Evolutionary conservation across 768 basidiomycete species (phyloP).

Genomic region (Tubosaeta brunneosetosa): DNA sequence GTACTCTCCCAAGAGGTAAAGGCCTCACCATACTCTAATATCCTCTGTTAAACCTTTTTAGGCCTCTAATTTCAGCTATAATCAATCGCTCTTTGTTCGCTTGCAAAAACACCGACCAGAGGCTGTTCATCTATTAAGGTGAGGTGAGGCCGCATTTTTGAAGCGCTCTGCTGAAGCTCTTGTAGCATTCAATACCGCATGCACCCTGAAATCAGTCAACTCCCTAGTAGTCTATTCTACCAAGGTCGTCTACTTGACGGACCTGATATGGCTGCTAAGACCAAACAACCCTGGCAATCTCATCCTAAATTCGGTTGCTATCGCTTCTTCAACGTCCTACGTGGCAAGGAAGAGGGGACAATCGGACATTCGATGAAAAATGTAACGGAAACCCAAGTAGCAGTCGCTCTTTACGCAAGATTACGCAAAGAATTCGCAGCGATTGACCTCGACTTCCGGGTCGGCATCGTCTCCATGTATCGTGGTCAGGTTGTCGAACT

Average conservation of each 20-base stretch:
- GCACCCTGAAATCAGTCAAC: conserved; percentile 91
- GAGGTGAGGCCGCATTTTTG: conserved; percentile 9
- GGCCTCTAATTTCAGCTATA: conserved; percentile 72
- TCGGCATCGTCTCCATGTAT: conserved; percentile 90
- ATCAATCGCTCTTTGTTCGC: conserved; percentile 90
- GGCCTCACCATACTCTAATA: conserved; percentile 24
- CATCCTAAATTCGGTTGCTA: conserved; percentile 78
- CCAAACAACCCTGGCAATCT: conserved; percentile 80
- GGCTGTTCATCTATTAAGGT: conserved; percentile 92
- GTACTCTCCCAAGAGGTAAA: conserved; percentile 60
- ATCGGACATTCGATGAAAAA: conserved; percentile 74
- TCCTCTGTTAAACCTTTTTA: conserved; percentile 22
- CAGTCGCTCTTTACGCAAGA: conserved; percentile 70
- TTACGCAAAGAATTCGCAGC: conserved; percentile 61
- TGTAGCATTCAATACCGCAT: conserved; percentile 97
- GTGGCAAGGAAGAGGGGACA: conserved; percentile 55
- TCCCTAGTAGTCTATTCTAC: conserved; percentile 91
- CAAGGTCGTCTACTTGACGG: conserved; percentile 76
- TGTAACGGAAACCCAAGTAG: conserved; percentile 63
- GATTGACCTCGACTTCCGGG: conserved; percentile 48
- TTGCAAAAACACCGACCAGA: conserved; percentile 74
- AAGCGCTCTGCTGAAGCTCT: neutral
- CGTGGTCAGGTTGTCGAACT: conserved; percentile 82
- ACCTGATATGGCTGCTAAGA: conserved; percentile 81
- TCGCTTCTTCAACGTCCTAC: conserved; percentile 78